phyloP scores from a whole-genome alignment of 176 grass and related monocot species.

The Oryza nivara region DNA sequence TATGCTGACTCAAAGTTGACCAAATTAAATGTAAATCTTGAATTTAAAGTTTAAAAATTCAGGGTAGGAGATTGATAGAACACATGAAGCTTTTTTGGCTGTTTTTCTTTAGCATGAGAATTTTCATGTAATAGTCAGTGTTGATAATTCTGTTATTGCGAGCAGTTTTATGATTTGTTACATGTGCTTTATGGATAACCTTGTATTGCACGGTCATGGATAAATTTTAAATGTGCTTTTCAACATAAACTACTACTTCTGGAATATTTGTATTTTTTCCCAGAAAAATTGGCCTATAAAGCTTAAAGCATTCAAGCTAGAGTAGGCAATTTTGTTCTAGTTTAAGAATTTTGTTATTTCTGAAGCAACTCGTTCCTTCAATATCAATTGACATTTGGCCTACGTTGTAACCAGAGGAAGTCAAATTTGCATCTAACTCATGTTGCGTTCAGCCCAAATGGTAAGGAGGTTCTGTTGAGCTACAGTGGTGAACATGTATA shows the following conservation, averaged over 20 bases:
- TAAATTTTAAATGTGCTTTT: conserved; percentile 10
- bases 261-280: not conserved
- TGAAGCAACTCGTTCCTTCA: not conserved
- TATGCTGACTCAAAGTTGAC: not conserved
- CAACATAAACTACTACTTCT: conserved; percentile 17
- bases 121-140: not conserved
- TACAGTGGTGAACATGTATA: conserved; percentile 99
- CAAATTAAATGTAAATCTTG: not conserved
- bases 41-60: not conserved
- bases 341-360: conserved; percentile 5
- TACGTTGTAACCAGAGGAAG: conserved; percentile 65
- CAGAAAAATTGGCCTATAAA: not conserved
- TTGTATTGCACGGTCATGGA: not conserved
- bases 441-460: conserved; percentile 91
- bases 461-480: conserved; percentile 89
- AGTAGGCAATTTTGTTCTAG: conserved; percentile 16
- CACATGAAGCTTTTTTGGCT: not conserved
- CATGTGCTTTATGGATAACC: not conserved
- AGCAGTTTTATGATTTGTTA: not conserved
- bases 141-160: not conserved
- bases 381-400: conserved; percentile 27
- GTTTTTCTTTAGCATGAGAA: not conserved
- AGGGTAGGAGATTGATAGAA: not conserved
- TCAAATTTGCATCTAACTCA: conserved; percentile 87
- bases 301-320: not conserved